Evolutionary conservation across 106 monocot genomes (phyloP), one percentile per base, ranked within the genome.

Genomic region (Dendrobium nobile): DNA sequence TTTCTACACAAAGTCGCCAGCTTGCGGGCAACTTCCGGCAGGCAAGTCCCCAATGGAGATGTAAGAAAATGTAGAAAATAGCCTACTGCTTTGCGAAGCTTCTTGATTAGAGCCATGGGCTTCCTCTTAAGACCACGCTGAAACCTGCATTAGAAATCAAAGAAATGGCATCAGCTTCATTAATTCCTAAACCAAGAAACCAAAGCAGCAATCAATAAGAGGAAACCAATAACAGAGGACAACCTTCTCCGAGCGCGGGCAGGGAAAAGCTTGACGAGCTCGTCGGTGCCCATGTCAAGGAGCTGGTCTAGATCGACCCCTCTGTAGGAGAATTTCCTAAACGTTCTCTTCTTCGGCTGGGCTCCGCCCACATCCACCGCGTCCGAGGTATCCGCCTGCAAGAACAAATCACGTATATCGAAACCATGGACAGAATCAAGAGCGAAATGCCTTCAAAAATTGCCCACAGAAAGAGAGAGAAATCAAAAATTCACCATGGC

Each of bases 71-170:
- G 7, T 31, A 33, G n/a, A 15, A 73, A 11, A 9, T 5, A 81
- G 0, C 92, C 31, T 82, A 92, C 95, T 81, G 95, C 95, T 80
- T 93, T 95, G 72, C 93, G 87, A 3, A 95, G 90, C 84, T 93
- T 95, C 89, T 93, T 95, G 56, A 95, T 89, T 48, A 95, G 82
- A 61, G 95, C 95, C 95, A 95, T 89, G 7, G 95, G 95, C 86
- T 95, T 89, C 90, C 92, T 82, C 87, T 95, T 92, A 51, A 95
- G 78, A 15, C 92, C 92, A 8, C 95, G 77, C 80, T 88, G 89
- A 47, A 95, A 92, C 89, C 92, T 37, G 37, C 37, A 20, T 11
- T 54, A 51, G 1, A 11, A 67, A 77, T 7, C 33, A 48, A 7
- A 64, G 40, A 0, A 20, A 72, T 72, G 13, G 9, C 37, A 7